Percentiles rank a stretch among this genome's conserved stretches.
Evolutionary conservation across 2,329 filamentous ascomycete genomes (phyloP).

Genomic region (Cyphellophora attinorum): DNA sequence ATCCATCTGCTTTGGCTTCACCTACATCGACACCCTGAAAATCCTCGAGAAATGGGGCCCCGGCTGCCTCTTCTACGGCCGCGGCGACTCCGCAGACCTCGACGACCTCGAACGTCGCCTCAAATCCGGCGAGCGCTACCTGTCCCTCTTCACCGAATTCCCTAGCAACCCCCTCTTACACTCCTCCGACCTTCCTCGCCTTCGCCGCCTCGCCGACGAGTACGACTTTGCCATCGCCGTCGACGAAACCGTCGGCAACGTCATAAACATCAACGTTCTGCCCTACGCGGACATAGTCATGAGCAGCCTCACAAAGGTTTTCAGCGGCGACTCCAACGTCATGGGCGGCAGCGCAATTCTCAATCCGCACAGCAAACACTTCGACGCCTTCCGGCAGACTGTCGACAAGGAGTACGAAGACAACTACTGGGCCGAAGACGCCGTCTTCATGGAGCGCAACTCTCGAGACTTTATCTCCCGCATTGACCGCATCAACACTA

Average conservation of each 20-base stretch:
- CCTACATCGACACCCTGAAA: constrained; percentile 94
- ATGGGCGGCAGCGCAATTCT: constrained; percentile 75
- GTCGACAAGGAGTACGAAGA: constrained; percentile 66
- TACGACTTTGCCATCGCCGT: constrained; percentile 86
- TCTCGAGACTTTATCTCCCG: constrained; percentile 81
- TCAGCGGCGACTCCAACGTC: constrained; percentile 94
- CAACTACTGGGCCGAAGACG: constrained; percentile 88
- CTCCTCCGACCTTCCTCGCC: constrained; percentile 74
- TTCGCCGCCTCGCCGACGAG: constrained; percentile 66
- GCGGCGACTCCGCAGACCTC: constrained; percentile 65
- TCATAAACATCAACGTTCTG: constrained; percentile 89
- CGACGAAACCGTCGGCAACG: constrained; percentile 94
- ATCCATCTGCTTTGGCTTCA: constrained; percentile 92
- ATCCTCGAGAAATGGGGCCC: constrained; percentile 90
- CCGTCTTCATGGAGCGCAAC: constrained; percentile 90
- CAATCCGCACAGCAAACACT: constrained; percentile 61
- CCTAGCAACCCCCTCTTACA: constrained; percentile 83
- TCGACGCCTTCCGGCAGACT: constrained; percentile 56
- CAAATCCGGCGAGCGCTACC: constrained; percentile 61
- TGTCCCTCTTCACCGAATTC: constrained; percentile 89
- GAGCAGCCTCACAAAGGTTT: constrained; percentile 91
- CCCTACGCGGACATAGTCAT: constrained; percentile 85
- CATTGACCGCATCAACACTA: constrained; percentile 74
- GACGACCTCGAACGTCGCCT: constrained; percentile 72
- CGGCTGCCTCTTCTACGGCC: constrained; percentile 79